Percentiles rank a stretch among this genome's conserved stretches.
Conservation (phyloP, 129 eudicot species). For the Deinandra increscens region DNA sequence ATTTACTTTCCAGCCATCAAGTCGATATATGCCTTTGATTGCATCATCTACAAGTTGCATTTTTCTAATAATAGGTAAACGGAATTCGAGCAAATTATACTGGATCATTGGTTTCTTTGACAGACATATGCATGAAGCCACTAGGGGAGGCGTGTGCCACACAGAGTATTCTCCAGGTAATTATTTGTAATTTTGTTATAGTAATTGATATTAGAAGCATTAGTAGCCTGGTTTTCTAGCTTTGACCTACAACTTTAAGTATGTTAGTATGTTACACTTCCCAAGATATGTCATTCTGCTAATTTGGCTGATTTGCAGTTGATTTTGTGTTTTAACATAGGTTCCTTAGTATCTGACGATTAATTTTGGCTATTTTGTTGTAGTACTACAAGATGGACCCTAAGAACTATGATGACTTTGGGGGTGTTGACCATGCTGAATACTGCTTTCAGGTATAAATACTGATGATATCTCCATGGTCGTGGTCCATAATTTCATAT, state of each 20-base stretch:
- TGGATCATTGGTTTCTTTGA: conserved; percentile 76
- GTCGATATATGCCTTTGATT: conserved; percentile 12
- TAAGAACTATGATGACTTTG: conserved; percentile 62
- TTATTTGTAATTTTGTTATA: background rate
- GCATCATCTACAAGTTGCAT: background rate
- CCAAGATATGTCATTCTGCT: background rate
- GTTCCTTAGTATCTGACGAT: background rate
- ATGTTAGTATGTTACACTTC: background rate
- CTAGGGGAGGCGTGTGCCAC: conserved; percentile 95
- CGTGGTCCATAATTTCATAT: conserved; percentile 12
- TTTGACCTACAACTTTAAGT: background rate
- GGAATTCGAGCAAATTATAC: conserved; percentile 77
- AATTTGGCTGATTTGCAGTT: background rate
- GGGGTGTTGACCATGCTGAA: conserved; percentile 82
- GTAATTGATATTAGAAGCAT: background rate
- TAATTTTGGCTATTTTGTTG: conserved; percentile 16
- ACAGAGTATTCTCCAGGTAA: conserved; percentile 94
- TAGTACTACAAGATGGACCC: conserved; percentile 96
- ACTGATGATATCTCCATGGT: conserved; percentile 8
- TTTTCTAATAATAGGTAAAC: conserved; percentile 56
- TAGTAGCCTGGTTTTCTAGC: conserved; percentile 7
- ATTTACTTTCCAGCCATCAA: conserved; percentile 9
- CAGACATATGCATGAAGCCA: conserved; percentile 97
- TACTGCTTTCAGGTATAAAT: conserved; percentile 87
- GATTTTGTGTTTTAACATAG: background rate